These are phyloP conservation scores for Pythium guiyangense DNA, from an alignment of 352 stramenopile genomes.

Conservation along the genomic window DNA sequence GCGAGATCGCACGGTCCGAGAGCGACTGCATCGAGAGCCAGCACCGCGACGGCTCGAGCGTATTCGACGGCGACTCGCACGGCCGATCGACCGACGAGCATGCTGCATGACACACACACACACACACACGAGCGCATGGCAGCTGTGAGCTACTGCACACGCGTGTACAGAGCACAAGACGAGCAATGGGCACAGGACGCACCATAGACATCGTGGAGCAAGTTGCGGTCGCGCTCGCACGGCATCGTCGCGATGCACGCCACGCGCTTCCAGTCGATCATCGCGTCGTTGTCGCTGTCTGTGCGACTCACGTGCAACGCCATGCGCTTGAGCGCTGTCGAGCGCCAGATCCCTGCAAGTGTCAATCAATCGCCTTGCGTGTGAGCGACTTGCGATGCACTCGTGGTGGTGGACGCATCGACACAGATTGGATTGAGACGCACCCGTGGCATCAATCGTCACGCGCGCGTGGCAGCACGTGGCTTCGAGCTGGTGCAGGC, in stretches of 20 bases:
- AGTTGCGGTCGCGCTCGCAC: conserved; percentile 9
- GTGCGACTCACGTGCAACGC: conserved; percentile 4
- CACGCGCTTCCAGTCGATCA: conserved; percentile 27
- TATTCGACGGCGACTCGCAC: conserved; percentile 29
- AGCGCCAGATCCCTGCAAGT: conserved; percentile 21
- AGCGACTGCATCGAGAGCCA: conserved; percentile 23
- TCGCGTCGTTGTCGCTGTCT: conserved; percentile 1
- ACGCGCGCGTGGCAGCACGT: conserved; percentile 11
- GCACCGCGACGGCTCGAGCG: conserved; percentile 26
- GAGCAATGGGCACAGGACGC: conserved; percentile 1
- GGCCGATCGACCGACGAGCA: conserved; percentile 30
- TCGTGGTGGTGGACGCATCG: neutral
- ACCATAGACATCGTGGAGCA: conserved; percentile 24
- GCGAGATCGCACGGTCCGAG: conserved; percentile 25
- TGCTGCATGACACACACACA: conserved; percentile 4
- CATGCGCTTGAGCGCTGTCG: conserved; percentile 6
- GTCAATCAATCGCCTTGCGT: too few species aligned
- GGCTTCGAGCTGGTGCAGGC: conserved; percentile 21
- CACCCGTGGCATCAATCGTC: conserved; percentile 11
- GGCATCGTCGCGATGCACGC: conserved; percentile 16
- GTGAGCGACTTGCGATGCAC: too few species aligned
- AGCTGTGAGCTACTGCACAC: neutral
- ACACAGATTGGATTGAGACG: neutral
- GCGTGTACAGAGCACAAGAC: neutral
- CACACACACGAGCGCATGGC: too few species aligned